phyloP scores from a whole-genome alignment of 2,329 filamentous ascomycete genomes.

The Chrysosporium keratinophilum region DNA sequence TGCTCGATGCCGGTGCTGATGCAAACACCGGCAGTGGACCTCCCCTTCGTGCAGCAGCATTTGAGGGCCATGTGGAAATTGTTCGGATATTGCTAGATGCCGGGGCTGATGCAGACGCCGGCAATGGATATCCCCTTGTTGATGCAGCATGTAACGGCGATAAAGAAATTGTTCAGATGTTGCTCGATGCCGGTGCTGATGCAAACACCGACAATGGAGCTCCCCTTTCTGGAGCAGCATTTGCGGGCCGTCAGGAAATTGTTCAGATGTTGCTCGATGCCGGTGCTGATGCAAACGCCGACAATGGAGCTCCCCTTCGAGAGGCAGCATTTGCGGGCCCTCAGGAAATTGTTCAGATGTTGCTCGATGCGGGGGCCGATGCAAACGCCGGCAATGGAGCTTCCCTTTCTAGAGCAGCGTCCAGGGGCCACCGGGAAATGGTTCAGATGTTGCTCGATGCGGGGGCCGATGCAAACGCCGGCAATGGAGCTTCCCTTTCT shows the following conservation, averaged over 20 bases:
- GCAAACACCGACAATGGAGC: not conserved
- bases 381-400: not conserved
- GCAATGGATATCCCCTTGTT: not conserved
- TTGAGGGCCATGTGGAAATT: not conserved
- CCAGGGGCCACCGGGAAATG: not conserved
- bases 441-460: constrained; percentile 1
- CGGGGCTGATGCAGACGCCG: too few relatives aligned
- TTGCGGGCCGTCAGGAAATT: not conserved
- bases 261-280: constrained; percentile 1
- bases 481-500: not conserved
- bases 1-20: too few relatives aligned
- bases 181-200: constrained; percentile 8
- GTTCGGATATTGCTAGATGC: too few relatives aligned
- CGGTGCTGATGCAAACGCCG: not conserved
- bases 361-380: constrained; percentile 8
- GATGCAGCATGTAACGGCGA: not conserved
- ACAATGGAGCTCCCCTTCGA: not conserved
- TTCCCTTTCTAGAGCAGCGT: not conserved
- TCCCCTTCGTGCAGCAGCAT: not conserved
- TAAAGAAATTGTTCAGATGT: not conserved
- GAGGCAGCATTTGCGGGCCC: not conserved
- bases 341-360: constrained; percentile 1
- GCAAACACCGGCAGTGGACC: not conserved
- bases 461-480: not conserved
- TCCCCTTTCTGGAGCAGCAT: not conserved